Evolutionary conservation across 225 moss, liverwort and hornwort species (phyloP).

Genomic region (Pseudoscleropodium purum): DNA sequence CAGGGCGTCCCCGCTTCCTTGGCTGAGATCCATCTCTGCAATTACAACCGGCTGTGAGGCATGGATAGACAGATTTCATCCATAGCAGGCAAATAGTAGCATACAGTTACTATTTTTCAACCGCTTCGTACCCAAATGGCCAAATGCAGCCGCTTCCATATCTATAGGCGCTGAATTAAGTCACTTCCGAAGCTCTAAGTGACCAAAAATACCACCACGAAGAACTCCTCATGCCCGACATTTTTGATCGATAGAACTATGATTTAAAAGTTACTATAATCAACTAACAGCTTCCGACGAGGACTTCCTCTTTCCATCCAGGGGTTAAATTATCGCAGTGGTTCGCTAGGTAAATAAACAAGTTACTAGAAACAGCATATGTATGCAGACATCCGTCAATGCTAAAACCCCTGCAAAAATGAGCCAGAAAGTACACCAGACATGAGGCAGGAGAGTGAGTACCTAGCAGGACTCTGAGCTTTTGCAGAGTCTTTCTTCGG

Average conservation of each 20-base stretch:
- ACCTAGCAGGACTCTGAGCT: conserved; percentile 34
- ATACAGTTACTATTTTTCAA: no score
- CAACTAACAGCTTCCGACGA: background rate
- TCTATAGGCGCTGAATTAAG: background rate
- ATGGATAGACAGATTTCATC: background rate
- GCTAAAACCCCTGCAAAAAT: background rate
- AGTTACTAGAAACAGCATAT: background rate
- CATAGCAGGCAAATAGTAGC: background rate
- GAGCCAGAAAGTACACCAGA: background rate
- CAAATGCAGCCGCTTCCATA: background rate
- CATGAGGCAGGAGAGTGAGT: background rate
- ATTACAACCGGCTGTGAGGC: background rate
- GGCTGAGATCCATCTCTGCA: conserved; percentile 48
- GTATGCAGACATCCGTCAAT: background rate
- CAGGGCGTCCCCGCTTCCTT: conserved; percentile 48
- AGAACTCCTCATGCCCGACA: background rate
- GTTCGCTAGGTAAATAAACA: background rate
- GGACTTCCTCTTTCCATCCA: background rate
- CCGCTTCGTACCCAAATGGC: background rate
- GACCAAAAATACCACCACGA: background rate
- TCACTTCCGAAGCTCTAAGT: background rate
- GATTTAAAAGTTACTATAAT: background rate
- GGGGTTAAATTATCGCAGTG: background rate
- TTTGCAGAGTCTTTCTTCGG: conserved; percentile 33
- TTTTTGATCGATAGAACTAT: background rate